Evolutionary conservation across 306 rosid genomes (phyloP).

Genomic region (Acacia confusa): DNA sequence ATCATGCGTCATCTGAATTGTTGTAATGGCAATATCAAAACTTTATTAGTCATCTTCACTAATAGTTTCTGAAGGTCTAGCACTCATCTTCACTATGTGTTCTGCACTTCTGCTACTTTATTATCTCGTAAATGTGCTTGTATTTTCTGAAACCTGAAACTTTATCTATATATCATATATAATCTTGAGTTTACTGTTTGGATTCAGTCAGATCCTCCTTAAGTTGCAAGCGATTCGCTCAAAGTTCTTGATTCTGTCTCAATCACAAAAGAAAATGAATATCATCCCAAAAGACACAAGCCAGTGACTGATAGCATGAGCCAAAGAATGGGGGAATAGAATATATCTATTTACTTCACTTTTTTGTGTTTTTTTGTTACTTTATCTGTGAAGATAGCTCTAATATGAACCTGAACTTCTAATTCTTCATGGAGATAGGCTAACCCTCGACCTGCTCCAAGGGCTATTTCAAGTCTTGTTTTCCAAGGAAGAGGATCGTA

Average conservation of each 20-base stretch:
- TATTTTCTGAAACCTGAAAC: background rate
- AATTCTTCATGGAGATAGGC: conserved; percentile 66
- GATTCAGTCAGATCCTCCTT: background rate
- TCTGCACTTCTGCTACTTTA: background rate
- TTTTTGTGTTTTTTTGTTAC: background rate
- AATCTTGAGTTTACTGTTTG: background rate
- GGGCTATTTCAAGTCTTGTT: conserved; percentile 56
- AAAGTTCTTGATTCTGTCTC: background rate
- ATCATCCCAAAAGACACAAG: background rate
- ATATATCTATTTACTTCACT: background rate
- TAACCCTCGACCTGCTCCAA: conserved; percentile 70
- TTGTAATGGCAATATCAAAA: background rate
- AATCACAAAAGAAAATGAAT: background rate
- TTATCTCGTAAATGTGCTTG: background rate
- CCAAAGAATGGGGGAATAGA: background rate
- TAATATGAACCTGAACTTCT: conserved; percentile 59
- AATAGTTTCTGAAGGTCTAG: background rate
- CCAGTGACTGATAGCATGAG: conserved; percentile 1
- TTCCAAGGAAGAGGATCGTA: conserved; percentile 51
- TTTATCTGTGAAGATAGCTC: background rate
- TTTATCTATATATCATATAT: background rate
- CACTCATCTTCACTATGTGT: background rate
- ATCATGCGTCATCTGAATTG: background rate
- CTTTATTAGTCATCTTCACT: too few relatives aligned
- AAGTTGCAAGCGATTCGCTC: background rate